Evolutionary conservation across 2,329 filamentous ascomycete genomes (phyloP).

Genomic region (Fusarium beomiforme): DNA sequence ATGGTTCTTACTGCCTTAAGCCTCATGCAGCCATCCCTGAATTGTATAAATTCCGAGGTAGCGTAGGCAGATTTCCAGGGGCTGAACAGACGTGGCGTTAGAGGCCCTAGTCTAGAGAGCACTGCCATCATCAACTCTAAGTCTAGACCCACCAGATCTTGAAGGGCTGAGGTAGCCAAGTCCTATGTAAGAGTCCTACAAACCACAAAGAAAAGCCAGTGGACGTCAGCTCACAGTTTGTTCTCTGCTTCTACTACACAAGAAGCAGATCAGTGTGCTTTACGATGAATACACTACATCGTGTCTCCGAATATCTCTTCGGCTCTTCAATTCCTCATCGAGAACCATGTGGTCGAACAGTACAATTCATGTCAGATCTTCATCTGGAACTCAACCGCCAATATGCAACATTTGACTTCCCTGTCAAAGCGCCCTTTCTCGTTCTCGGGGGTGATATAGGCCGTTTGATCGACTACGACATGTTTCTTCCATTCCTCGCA

Average conservation of each 20-base stretch:
- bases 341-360: constrained; percentile 32
- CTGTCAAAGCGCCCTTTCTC: constrained; percentile 53
- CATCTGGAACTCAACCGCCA: constrained; percentile 59
- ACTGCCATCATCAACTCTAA: constrained; percentile 15
- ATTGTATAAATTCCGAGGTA: neutral
- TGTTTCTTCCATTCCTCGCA: constrained; percentile 56
- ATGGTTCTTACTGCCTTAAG: neutral
- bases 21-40: constrained; percentile 5
- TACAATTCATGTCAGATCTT: constrained; percentile 59
- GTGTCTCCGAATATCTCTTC: constrained; percentile 36
- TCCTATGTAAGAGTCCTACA: constrained; percentile 29
- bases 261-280: neutral
- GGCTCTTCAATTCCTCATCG: constrained; percentile 15
- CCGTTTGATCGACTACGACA: constrained; percentile 57
- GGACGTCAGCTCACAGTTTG: neutral
- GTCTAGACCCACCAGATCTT: constrained; percentile 18
- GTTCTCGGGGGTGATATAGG: constrained; percentile 63
- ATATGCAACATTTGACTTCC: constrained; percentile 55
- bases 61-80: constrained; percentile 24
- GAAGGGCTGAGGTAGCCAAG: neutral
- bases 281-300: constrained; percentile 27
- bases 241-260: neutral
- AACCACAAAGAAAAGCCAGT: neutral
- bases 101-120: constrained; percentile 35
- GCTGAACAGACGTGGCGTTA: constrained; percentile 23